phyloP scores from a whole-genome alignment of 495 filamentous ascomycete genomes.

The Xylaria bambusicola region DNA sequence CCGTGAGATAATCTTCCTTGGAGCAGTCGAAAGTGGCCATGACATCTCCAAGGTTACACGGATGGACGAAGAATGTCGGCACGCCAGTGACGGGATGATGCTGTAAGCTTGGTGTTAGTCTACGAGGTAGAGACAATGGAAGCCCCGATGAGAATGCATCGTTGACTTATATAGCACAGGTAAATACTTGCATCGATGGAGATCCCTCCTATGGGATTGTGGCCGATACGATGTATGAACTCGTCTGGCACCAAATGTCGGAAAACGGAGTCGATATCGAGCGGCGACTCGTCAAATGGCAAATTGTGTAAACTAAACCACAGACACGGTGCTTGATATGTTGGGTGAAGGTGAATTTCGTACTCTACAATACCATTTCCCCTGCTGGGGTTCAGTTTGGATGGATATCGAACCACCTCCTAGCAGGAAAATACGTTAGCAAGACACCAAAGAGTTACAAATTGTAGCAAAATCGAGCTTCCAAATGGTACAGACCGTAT shows the following conservation, averaged over 20 bases:
- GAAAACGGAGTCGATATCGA: slow-evolving; percentile 67
- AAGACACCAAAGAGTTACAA: slow-evolving; percentile 22
- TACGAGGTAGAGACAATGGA: slow-evolving; percentile 38
- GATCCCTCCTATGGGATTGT: slow-evolving; percentile 72
- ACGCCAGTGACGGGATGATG: slow-evolving; percentile 75
- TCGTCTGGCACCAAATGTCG: slow-evolving; percentile 66
- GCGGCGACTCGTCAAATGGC: slow-evolving; percentile 41
- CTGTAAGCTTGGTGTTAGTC: slow-evolving; percentile 54
- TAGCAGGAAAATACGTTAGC: slow-evolving; percentile 39
- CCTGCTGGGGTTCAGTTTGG: slow-evolving; percentile 42
- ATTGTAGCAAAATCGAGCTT: slow-evolving; percentile 23
- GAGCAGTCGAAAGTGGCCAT: slow-evolving; percentile 60
- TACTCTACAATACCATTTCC: slow-evolving; percentile 65
- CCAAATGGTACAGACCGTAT: slow-evolving; percentile 40
- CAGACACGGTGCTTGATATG: slow-evolving; percentile 59
- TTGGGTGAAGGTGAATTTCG: slow-evolving; percentile 60
- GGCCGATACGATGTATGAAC: slow-evolving; percentile 53
- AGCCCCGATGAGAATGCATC: slow-evolving; percentile 39
- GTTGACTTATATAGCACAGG: slow-evolving; percentile 48
- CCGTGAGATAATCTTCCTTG: slow-evolving; percentile 68
- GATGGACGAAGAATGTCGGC: slow-evolving; percentile 81
- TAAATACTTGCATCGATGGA: slow-evolving; percentile 68
- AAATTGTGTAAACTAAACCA: slow-evolving; percentile 57
- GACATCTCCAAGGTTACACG: slow-evolving; percentile 80
- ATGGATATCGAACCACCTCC: slow-evolving; percentile 27